Conservation (phyloP, 495 filamentous ascomycete genomes). For the Daldinia vernicosa region DNA sequence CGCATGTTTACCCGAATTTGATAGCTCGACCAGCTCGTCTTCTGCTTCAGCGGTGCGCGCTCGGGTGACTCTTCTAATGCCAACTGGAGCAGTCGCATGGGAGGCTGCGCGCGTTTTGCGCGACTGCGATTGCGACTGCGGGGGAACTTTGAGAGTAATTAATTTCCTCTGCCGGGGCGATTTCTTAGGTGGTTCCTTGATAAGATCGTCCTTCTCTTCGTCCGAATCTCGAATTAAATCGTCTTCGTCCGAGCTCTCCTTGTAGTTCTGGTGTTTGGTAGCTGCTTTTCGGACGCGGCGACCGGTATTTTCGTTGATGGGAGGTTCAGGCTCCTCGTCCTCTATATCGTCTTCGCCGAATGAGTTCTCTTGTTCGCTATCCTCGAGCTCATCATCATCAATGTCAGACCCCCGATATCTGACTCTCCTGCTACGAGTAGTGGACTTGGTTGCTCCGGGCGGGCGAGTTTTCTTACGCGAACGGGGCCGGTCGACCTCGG, state of each 20-base stretch:
- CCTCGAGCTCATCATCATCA: slow-evolving; percentile 69
- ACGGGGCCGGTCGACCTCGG: slow-evolving; percentile 56
- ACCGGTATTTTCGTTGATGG: slow-evolving; percentile 70
- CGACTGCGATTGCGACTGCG: slow-evolving; percentile 7
- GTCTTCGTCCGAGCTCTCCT: slow-evolving; percentile 55
- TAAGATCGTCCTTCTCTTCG: slow-evolving; percentile 41
- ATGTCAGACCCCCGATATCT: slow-evolving; percentile 69
- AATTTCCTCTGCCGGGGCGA: slow-evolving; percentile 40
- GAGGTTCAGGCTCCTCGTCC: slow-evolving; percentile 70
- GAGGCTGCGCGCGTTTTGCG: slow-evolving; percentile 27
- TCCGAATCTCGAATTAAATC: slow-evolving; percentile 46
- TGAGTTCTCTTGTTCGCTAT: slow-evolving; percentile 67
- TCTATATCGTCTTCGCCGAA: slow-evolving; percentile 67
- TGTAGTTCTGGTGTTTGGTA: slow-evolving; percentile 56
- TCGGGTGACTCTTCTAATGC: slow-evolving; percentile 55
- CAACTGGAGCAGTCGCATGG: slow-evolving; percentile 26
- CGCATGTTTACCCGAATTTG: slow-evolving; percentile 80
- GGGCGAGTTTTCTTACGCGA: slow-evolving; percentile 52
- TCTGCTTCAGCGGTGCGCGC: slow-evolving; percentile 55
- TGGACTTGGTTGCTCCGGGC: slow-evolving; percentile 45
- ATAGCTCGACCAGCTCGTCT: slow-evolving; percentile 60
- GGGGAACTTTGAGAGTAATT: slow-evolving; percentile 43
- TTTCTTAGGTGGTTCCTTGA: slow-evolving; percentile 39
- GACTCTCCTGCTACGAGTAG: slow-evolving; percentile 47
- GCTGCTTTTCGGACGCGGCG: slow-evolving; percentile 72